Percentiles rank a stretch among this genome's conserved stretches.
Evolutionary conservation across 345 rosid species (phyloP).

Genomic region (Eutrema japonicum): DNA sequence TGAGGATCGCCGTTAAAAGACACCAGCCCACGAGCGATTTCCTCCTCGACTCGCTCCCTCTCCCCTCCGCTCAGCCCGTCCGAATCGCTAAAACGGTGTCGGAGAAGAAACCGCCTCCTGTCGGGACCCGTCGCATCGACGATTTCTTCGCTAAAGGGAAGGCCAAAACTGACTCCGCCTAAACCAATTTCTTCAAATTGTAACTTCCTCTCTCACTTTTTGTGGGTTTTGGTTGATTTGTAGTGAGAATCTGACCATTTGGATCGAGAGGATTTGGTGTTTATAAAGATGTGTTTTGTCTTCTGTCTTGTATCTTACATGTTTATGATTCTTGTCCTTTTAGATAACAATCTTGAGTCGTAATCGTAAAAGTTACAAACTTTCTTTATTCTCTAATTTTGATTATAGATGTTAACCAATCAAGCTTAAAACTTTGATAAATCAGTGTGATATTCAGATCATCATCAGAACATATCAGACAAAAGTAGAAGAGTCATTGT

Average conservation of each 20-base stretch:
- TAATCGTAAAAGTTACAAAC: background rate
- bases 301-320: no score
- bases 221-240: background rate
- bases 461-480: background rate
- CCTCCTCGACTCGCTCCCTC: conserved; percentile 81
- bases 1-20: conserved; percentile 67
- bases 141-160: conserved; percentile 59
- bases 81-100: conserved; percentile 34
- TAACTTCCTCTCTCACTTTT: background rate
- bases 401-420: background rate
- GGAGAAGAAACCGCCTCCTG: conserved; percentile 47
- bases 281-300: no score
- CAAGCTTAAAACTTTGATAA: background rate
- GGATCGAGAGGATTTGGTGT: background rate
- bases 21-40: conserved; percentile 85
- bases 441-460: background rate
- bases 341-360: no score
- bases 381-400: background rate
- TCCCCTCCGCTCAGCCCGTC: conserved; percentile 46
- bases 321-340: background rate
- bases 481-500: conserved; percentile 7
- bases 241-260: background rate
- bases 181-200: background rate
- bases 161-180: conserved; percentile 23
- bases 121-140: conserved; percentile 69